Base-by-base conservation (phyloP, 2,329 filamentous ascomycete genomes). In the Colletotrichum plurivorum region DNA sequence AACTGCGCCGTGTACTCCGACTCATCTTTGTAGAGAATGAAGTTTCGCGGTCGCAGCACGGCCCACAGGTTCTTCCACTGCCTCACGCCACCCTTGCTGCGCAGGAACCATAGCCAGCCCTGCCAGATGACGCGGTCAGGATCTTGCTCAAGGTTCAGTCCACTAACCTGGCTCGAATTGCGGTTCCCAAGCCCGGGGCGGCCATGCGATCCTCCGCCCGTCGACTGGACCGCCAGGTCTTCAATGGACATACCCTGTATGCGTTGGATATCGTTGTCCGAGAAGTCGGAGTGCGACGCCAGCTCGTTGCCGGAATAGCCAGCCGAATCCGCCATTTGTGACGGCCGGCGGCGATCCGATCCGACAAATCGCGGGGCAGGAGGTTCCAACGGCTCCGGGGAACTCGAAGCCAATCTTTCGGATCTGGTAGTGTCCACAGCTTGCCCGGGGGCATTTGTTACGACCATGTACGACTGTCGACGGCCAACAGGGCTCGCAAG, bases 11-110 rank as follows among this genome's bases (percentile, higher is more conserved):
- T 92, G 79, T 98, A 98, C 81, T 99, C 96, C 72, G 90, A 86
- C 71, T 97, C 93, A 76, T 97, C 92, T 80, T 98, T 98, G 85
- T 99, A 99, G 27, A 98, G 88, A 16, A 94, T 93, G 39, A 99
- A 84, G 71, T 93, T 94, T 59, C 92, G 91, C 1, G 94, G 92
- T 39, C 96, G 93, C 59, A 99, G 87, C 0, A 98, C 96, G 13
- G 92, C 93, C 96, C 96, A 98, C 68, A 94, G 87, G 74, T 94
- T 92, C 84, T 97, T 98, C 96, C 96, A 99, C 76, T 97, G 93
- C 54, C 93, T 90, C 63, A 99, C 85, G 9, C 94, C 94, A 22
- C 92, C 87, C 75, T 94, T 95, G 71, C 91, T 93, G 75, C 93
- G 94, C 65, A 98, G 88, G 71, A 94, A 90, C 79, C 93, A 93